phyloP scores from a whole-genome alignment of 129 eudicot genomes.

The Pseudognaphalium luteoalbum region DNA sequence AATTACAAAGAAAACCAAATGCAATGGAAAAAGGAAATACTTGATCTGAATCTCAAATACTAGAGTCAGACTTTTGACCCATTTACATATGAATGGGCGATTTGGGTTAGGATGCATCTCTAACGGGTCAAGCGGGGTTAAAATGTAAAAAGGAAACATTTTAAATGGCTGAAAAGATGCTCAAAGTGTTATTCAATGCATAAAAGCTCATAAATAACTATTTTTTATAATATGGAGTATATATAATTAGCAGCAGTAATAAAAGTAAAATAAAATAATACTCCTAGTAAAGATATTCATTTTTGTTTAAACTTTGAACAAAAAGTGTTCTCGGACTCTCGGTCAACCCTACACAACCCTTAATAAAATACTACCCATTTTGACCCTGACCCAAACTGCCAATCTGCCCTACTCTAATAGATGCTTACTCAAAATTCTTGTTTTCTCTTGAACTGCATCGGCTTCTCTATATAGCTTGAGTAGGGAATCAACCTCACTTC shows the following conservation, averaged over 20 bases:
- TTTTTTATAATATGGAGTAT: background rate
- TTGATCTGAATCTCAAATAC: background rate
- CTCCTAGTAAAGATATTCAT: too few species aligned
- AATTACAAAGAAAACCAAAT: background rate
- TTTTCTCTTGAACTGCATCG: slow-evolving; percentile 44
- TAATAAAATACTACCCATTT: background rate
- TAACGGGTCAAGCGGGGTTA: background rate
- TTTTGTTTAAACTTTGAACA: background rate
- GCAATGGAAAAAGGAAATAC: background rate
- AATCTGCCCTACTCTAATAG: slow-evolving; percentile 11
- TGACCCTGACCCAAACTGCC: slow-evolving; percentile 10
- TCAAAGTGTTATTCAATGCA: background rate
- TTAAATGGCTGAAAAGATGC: background rate
- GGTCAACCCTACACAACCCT: background rate
- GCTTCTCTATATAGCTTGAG: slow-evolving; percentile 46
- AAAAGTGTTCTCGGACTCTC: background rate
- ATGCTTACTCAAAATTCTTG: slow-evolving; percentile 46
- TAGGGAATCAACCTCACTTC: slow-evolving; percentile 42
- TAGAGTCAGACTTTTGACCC: background rate
- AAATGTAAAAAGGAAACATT: background rate
- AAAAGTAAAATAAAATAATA: too few species aligned
- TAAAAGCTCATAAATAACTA: background rate
- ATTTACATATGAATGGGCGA: background rate
- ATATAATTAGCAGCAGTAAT: background rate
- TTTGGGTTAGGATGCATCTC: background rate